Percentiles rank a stretch among this genome's conserved stretches.
Evolutionary conservation across 176 grass and related monocot genomes (phyloP).

Genomic region (Bolboschoenus planiculmis): DNA sequence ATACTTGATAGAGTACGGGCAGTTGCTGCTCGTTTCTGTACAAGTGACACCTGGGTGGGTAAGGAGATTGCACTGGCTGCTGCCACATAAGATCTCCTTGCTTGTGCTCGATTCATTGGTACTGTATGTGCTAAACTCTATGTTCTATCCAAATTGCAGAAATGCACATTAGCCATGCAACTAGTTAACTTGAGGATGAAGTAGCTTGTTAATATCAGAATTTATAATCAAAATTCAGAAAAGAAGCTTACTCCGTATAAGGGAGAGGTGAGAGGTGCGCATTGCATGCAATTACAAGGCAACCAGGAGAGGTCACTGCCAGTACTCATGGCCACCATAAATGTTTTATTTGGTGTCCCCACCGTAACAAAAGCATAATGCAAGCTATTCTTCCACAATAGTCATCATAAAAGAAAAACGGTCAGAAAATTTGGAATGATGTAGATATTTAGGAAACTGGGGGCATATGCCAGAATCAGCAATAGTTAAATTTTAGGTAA

Average conservation of each 20-base stretch:
- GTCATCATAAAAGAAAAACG: not conserved
- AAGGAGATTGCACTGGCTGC: constrained; percentile 37
- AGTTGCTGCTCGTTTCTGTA: constrained; percentile 26
- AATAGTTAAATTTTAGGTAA: not conserved
- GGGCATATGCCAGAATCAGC: not conserved
- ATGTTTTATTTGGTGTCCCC: constrained; percentile 73
- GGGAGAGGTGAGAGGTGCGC: constrained; percentile 23
- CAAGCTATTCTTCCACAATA: constrained; percentile 28
- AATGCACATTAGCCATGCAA: not conserved
- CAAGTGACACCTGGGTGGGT: constrained; percentile 20
- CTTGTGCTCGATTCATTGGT: constrained; percentile 57
- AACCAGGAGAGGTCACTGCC: constrained; percentile 84
- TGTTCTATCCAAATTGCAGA: not conserved
- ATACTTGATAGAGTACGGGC: constrained; percentile 50
- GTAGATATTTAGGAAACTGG: not conserved
- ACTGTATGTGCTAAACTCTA: constrained; percentile 35
- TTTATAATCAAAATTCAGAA: not conserved
- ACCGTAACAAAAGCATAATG: constrained; percentile 60
- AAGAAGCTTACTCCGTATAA: constrained; percentile 16
- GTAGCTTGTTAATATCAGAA: not conserved
- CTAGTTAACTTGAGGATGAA: not conserved
- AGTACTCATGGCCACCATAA: constrained; percentile 71
- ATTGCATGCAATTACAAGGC: constrained; percentile 82
- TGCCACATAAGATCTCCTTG: constrained; percentile 43
- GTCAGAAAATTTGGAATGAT: not conserved